Base-by-base conservation (phyloP, 148 eudicot genomes). In the Spergularia bocconei region DNA sequence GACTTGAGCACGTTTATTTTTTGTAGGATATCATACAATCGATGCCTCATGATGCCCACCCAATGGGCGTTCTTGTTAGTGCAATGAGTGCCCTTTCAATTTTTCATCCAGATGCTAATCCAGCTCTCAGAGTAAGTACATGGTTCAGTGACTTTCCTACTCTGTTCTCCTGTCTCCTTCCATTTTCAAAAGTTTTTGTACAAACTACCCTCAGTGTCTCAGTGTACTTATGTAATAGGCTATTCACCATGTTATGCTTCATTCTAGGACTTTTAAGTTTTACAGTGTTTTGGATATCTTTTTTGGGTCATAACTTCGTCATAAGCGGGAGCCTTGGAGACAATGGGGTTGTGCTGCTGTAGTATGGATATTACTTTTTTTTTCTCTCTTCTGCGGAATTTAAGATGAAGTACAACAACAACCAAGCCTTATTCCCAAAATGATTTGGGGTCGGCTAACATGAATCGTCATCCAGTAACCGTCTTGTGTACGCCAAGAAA, bases 41-140 rank as follows among this genome's bases (percentile, higher is more conserved):
- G 65, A 95, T 95, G 98, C 98, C 98, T 74, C 97, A 95, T 83
- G 98, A 95, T 87, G 97, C 98, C 75, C 98, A 92, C 83, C 98
- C 98, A 11, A 95, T 95, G 98, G 97, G 98, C 70, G 97, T 95
- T 72, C 96, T 95, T 74, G 91, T 87, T 78, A 95, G 96, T 80
- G 93, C 96, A 63, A 95, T 95, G 96, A 90, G 97, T 83, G 86
- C 98, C 59, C 96, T 95, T 67, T 95, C 98, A 29, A 82, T 95
- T 64, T 95, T 86, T 70, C 98, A 95, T 84, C 98, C 98, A 7
- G 98, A 95, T 86, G 98, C 98, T 68, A 95, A 95, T 86, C 98
- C 98, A 80, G 97, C 98, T 82, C 89, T 95, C 58, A 89, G 96
- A 85, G 98, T 90, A 86, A 92, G 90, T 82, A 52, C 25, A 72